Evolutionary conservation across 306 rosid species (phyloP), one percentile per base, ranked within the genome.

Genomic region (Trifolium fragiferum): DNA sequence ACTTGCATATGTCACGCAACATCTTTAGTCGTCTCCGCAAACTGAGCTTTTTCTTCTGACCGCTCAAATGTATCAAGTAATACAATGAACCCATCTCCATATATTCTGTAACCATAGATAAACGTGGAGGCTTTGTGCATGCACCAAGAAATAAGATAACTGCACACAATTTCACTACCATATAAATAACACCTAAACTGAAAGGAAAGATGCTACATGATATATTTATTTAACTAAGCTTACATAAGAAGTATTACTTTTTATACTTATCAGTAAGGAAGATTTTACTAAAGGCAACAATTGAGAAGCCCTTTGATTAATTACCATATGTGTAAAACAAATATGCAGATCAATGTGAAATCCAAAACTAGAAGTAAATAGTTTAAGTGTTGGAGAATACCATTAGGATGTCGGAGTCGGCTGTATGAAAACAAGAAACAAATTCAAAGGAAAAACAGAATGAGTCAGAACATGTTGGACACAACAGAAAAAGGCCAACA

Each of bases 101-200:
- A 77, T 89, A 95, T 82, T 95, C 99, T 1, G 98, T 95, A 66
- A 95, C 81, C 99, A 95, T 95, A 49, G 99, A 95, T 81, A 95
- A 81, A 72, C 90, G 95, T 18, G 99, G 99, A 76, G 98, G 99
- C 83, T 89, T 92, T 21, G 97, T 92, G 88, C 98, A 95, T 60
- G 99, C 99, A 72, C 98, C 99, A 69, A 95, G 96, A 90, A 95
- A 95, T 84, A 95, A 86, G 79, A 95, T 92, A 78, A 95, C 99
- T 95, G 99, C 90, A 84, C 68, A 78, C 18, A 69, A 73, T 77
- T 82, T 67, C 78, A 85, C 27, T 73, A 65, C 20, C 41, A 47
- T 32, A 72, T 76, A 15, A 80, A 62, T 21, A 78, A 59, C 73
- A 14, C 72, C 44, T 20, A 54, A 69, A 74, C 67, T 68, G 35